Evolutionary conservation across 192 early-diverging fungal genomes (phyloP), one percentile per base, ranked within the genome.

Genomic region (Backusella luteola): DNA sequence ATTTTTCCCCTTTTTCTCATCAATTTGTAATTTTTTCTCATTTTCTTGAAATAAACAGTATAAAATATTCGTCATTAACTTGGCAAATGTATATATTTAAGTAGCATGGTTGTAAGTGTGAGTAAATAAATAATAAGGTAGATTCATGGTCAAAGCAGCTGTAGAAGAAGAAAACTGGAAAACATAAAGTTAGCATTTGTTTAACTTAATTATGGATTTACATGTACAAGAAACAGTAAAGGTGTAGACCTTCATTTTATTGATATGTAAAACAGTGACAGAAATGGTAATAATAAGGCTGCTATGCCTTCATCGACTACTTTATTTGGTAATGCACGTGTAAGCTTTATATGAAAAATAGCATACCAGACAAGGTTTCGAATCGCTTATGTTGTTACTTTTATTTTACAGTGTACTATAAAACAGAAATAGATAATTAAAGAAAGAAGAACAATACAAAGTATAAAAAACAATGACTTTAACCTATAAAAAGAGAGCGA

Each of bases 241-340:
- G 42, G 12, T 44, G 14, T 17, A 12, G 0, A 44, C 42, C 12
- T 44, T 17, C 15, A 56, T 21, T 56, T 5, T 17, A 44, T 44
- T 44, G 42, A 29, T 29, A 63, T 29, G 23, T 63, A 14, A 63
- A 63, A 0, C 11, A 29, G 26, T 26, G 56, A 63, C 56, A 29
- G 56, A 63, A 63, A 63, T 63, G 56, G 56, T 63, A 63, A 63
- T 29, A 29, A n/a, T n/a, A 26, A 63, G n/a, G 23, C 56, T 63
- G 56, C 9, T 29, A 26, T 63, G 26, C 26, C 26, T 23, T 23
- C 4, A 63, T 29, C 8, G 4, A 14, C 26, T 63, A 29, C 56
- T n/a, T 29, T 63, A 29, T 63, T 63, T 63, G 56, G 56, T 63
- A 63, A 12, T 63, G n/a, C 56, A 63, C 56, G 56, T 63, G 56